Evolutionary conservation across 805 yeast species (phyloP), one percentile per base, ranked within the genome.

Genomic region (Lipomyces mesembrius): DNA sequence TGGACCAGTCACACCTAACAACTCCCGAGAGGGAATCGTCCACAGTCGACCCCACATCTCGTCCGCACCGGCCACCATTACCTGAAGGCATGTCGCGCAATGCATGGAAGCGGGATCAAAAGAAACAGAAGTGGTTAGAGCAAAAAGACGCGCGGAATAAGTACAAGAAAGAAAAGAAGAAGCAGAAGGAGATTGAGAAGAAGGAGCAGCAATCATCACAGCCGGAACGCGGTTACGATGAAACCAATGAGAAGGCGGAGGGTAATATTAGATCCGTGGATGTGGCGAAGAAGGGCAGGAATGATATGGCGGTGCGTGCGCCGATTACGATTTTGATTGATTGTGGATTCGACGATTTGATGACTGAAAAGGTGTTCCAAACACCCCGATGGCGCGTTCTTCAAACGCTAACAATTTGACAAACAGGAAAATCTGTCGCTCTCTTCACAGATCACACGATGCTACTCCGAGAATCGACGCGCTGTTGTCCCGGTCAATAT

Each of bases 81-180:
- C 97, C 97, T 1, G 92, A 87, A 65, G 97, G 97, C 4, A 88
- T 94, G 90, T 87, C 96, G 37, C 91, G 90, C 75, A 84, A 85
- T 17, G 93, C 90, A 65, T 94, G 92, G 90, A 94, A 94, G 77
- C 87, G 87, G 73, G 82, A 83, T 66, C 85, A 88, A 73, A 87
- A 84, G 72, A 82, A 77, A 67, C 80, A 83, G 72, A 80, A 80
- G 68, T 87, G 90, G 75, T 91, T 83, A 1, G 88, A 86, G 61
- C 86, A 84, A 73, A 81, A 84, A 51, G 83, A 81, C 59, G 78
- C 79, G 11, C 83, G 86, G 69, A 84, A 82, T 74, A 85, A 81
- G 77, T 88, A 84, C 82, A 84, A 86, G 72, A 84, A 81, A 74
- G 78, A 61, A 73, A 76, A 35, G 79, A 76, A 2, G 76, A 79